A percentile compares a stretch with the other conserved stretches of the same genome.
Conservation (phyloP, 2,329 filamentous ascomycete genomes). For the Aspergillus novoparasiticus region DNA sequence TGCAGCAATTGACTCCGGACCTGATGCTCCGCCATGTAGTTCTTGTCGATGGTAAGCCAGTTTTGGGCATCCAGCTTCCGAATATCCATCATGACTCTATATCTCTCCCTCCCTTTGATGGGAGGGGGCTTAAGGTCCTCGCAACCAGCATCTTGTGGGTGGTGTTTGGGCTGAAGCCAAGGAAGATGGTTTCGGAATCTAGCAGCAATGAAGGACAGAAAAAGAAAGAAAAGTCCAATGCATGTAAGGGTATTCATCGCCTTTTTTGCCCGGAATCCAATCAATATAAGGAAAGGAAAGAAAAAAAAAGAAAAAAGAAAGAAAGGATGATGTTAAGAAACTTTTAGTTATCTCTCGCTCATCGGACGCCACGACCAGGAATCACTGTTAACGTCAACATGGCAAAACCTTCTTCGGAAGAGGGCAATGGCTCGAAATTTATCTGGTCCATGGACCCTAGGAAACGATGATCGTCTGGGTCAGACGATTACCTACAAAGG, state of each 20-base stretch:
- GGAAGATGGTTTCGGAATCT: constrained; percentile 26
- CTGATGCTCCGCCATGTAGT: constrained; percentile 48
- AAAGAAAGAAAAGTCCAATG: constrained; percentile 30
- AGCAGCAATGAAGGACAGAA: constrained; percentile 32
- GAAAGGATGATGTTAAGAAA: constrained; percentile 14
- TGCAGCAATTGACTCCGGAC: constrained; percentile 46
- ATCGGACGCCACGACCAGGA: constrained; percentile 19
- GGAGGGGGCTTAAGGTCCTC: constrained; percentile 38
- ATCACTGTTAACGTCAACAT: constrained; percentile 20
- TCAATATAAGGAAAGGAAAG: constrained; percentile 9
- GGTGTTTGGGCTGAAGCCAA: constrained; percentile 13
- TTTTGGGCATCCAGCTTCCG: constrained; percentile 48
- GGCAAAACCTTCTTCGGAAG: constrained; percentile 14
- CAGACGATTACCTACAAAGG: constrained; percentile 28
- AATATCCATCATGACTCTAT: constrained; percentile 52
- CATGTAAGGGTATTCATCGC: constrained; percentile 39
- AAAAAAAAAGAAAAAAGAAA: constrained; percentile 9
- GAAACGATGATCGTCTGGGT: constrained; percentile 25
- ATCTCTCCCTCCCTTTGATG: constrained; percentile 42
- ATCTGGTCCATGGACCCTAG: constrained; percentile 18
- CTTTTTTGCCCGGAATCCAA: constrained; percentile 19
- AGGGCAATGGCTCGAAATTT: constrained; percentile 27
- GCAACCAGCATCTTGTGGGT: constrained; percentile 17
- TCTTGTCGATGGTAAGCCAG: constrained; percentile 54
- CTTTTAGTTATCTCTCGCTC: constrained; percentile 15